Evolutionary conservation across 2,329 filamentous ascomycete species (phyloP), one percentile per base, ranked within the genome.

Genomic region (Fusarium sp.): DNA sequence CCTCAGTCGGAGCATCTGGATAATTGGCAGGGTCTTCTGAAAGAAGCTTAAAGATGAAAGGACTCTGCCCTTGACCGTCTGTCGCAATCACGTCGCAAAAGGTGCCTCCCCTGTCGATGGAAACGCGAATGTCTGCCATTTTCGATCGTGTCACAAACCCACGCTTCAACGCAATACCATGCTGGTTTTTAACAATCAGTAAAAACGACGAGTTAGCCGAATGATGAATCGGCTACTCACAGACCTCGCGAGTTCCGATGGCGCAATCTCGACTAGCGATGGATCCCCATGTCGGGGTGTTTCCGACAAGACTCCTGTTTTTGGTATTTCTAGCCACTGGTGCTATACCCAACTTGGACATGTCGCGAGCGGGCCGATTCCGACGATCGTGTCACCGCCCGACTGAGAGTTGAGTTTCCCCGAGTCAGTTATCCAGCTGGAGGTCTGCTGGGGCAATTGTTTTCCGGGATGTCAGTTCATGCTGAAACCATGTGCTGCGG

Each of bases 1-100:
- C 92, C 84, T 94, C 92, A 18, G 93, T 85, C 0, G 92, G 92
- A 2, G 92, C 92, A 83, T 94, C 92, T 45, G 90, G 85, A 80
- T 94, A 94, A 80, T 93, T 93, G 33, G 86, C 83, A 0, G 92
- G 92, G 76, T 94, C 92, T 73, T 93, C 93, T 0, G 93, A 95
- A 14, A 95, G 87, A 1, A 95, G 85, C 80, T 95, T 95, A 81
- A 95, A 92, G 61, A 94, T 84, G 57, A 94, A 86, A 71, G 93
- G 91, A 80, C 93, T 90, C 79, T 90, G 86, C 84, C 92, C 91
- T 72, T 88, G 87, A 20, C 91, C 90, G 3, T 87, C 88, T 64
- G 91, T 64, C 20, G 59, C 92, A 6, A 91, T 89, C 68, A 92
- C 92, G 80, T 94, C 92, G 67, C 92, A 94, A 81, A 94, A 94